A percentile compares a stretch with the other conserved stretches of the same genome.
Conservation (phyloP, 305 asterid species). For the Rubia peregrina region DNA sequence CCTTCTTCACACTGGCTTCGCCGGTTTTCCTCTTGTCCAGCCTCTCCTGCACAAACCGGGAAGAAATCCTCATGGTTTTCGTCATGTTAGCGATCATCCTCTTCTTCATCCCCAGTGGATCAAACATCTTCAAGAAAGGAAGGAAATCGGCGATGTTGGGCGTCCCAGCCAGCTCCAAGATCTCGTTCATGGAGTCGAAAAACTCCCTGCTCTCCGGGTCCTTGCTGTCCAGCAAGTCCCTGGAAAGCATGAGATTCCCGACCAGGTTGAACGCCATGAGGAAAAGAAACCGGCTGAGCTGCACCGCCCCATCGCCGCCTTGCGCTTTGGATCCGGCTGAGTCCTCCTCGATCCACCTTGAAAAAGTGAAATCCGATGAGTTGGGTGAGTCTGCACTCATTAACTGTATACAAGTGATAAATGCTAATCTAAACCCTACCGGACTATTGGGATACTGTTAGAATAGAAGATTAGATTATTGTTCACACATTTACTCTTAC, state of each 20-base stretch:
- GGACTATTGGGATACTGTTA: too few relatives aligned
- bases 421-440: too few relatives aligned
- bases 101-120: constrained; percentile 43
- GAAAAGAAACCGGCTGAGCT: constrained; percentile 36
- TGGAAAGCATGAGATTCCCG: constrained; percentile 44
- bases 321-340: constrained; percentile 16
- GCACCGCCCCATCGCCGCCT: constrained; percentile 41
- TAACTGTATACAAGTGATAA: too few relatives aligned
- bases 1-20: constrained; percentile 37
- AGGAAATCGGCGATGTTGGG: constrained; percentile 49
- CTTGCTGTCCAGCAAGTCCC: constrained; percentile 39
- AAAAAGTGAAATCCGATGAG: not conserved
- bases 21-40: constrained; percentile 34
- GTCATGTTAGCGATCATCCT: constrained; percentile 30
- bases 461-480: too few relatives aligned
- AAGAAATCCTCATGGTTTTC: constrained; percentile 33
- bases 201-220: constrained; percentile 38
- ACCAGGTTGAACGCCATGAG: constrained; percentile 40
- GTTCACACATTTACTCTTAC: too few relatives aligned
- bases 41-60: constrained; percentile 42
- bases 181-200: constrained; percentile 43
- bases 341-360: constrained; percentile 40
- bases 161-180: constrained; percentile 39
- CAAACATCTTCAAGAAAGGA: constrained; percentile 39
- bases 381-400: too few relatives aligned